Evolutionary conservation across 352 stramenopile species (phyloP).

Genomic region (Phytophthora pluvialis): DNA sequence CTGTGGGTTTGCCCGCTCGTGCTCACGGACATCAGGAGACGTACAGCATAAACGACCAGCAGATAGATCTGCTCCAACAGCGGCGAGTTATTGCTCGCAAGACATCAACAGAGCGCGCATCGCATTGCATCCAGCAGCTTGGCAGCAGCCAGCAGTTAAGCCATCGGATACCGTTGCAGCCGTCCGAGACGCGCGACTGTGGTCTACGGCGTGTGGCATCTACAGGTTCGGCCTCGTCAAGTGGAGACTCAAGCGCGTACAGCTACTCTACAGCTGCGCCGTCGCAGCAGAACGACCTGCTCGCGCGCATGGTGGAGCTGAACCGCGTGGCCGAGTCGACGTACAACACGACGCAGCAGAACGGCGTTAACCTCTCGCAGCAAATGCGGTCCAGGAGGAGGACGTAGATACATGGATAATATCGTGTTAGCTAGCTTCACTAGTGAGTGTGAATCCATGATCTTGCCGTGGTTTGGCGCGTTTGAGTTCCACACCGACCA

Average conservation of each 20-base stretch:
- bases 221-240: conserved; percentile 10
- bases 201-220: conserved; percentile 17
- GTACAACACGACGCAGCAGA: conserved; percentile 42
- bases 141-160: conserved; percentile 19
- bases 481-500: not conserved
- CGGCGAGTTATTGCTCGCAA: conserved; percentile 19
- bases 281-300: conserved; percentile 22
- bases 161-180: conserved; percentile 5
- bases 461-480: not conserved
- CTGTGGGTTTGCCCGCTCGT: conserved; percentile 7
- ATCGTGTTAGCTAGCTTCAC: not conserved
- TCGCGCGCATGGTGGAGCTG: conserved; percentile 37
- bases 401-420: not conserved
- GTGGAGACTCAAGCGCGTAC: not conserved
- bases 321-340: conserved; percentile 34
- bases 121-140: conserved; percentile 13
- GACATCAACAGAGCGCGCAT: conserved; percentile 10
- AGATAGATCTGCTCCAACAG: conserved; percentile 21
- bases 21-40: conserved; percentile 14
- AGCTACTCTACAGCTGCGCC: conserved; percentile 8
- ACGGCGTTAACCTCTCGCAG: conserved; percentile 27
- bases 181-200: conserved; percentile 7
- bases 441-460: not conserved
- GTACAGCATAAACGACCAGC: conserved; percentile 21
- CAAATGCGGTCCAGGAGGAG: conserved; percentile 21